Base-by-base conservation (phyloP, 1,284 basidiomycete genomes). In the Rhodotorula sp. region DNA sequence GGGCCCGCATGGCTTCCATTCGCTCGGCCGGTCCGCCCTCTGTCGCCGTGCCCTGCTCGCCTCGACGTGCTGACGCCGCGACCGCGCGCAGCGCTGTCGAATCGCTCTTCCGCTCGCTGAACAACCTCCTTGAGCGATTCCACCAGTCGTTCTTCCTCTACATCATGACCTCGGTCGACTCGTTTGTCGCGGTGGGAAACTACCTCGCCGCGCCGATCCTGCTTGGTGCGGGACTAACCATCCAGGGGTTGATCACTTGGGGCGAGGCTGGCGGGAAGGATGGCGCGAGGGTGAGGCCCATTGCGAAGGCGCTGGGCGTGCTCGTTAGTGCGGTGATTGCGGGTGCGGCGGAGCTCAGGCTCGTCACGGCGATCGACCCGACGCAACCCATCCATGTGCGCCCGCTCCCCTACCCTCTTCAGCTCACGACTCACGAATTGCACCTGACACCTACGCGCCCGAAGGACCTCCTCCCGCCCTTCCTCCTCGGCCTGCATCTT, bases 71-170 rank as follows among this genome's bases (percentile, higher is more conserved):
- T 29, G 21, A 32, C 39, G 10, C 3, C 8, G 50, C 0, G 5
- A 1, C 25, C 48, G 44, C 7, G 10, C 21, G 34, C 73, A 92
- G 91, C 56, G 85, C 89, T 54, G 80, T 95, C 55, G 95, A 97
- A 82, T 93, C 91, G 1, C 89, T 90, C 21, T 84, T 96, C 48
- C 87, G 94, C 67, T 92, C 93, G 17, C 88, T 89, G 80, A 97
- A 96, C 82, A 97, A 97, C 80, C 86, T 97, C 13, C 86, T 97
- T 21, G 94, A 97, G 80, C 88, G 94, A 22, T 87, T 97, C 34
- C 94, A 97, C 81, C 94, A 94, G 9, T 95, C 92, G 2, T 94
- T 95, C 83, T 96, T 97, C 84, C 94, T 97, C 83, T 97, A 94
- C 83, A 85, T 97, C 70, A 83, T 95, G 70, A 88, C 90, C 8